phyloP scores from a whole-genome alignment of 495 filamentous ascomycete genomes.

The Trichoderma virens region DNA sequence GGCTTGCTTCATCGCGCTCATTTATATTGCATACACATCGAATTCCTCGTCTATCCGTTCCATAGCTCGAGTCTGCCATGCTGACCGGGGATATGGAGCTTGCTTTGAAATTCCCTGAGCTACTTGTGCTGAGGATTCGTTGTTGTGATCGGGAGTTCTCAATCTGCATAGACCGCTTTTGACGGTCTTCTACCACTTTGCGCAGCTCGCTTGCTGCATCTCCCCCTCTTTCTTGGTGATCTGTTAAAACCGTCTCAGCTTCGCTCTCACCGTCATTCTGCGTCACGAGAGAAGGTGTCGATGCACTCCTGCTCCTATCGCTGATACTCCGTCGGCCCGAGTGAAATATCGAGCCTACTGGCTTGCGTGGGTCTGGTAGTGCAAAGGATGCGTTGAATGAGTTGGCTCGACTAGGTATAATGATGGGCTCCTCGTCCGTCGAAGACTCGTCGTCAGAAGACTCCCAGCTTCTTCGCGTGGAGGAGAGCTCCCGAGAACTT shows the following conservation, averaged over 20 bases:
- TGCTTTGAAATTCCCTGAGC: slow-evolving; percentile 15
- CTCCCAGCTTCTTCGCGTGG: slow-evolving; percentile 24
- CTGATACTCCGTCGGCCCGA: slow-evolving; percentile 41
- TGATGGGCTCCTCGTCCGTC: slow-evolving; percentile 58
- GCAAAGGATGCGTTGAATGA: slow-evolving; percentile 60
- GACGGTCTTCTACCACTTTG: slow-evolving; percentile 61
- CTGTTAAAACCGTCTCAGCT: slow-evolving; percentile 14
- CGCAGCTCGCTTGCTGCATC: slow-evolving; percentile 59
- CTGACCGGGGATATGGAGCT: slow-evolving; percentile 53
- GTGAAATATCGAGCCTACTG: slow-evolving; percentile 43
- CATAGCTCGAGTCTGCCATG: slow-evolving; percentile 54
- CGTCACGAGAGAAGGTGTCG: slow-evolving; percentile 17
- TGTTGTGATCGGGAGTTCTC: slow-evolving; percentile 9
- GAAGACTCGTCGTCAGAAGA: slow-evolving; percentile 46
- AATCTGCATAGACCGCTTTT: slow-evolving; percentile 30
- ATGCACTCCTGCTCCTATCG: slow-evolving; percentile 33
- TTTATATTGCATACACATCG: slow-evolving; percentile 64
- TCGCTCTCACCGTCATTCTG: slow-evolving; percentile 16
- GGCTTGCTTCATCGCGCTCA: slow-evolving; percentile 47
- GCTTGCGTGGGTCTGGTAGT: slow-evolving; percentile 43
- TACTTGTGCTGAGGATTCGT: slow-evolving; percentile 11
- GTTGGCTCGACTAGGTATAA: slow-evolving; percentile 53
- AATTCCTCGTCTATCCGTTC: slow-evolving; percentile 45
- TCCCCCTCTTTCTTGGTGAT: slow-evolving; percentile 23
- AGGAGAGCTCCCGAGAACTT: slow-evolving; percentile 14